Percentiles rank a stretch among this genome's conserved stretches.
Conservation (phyloP, 108 stramenopile species). For the Nitzschia sp. region DNA sequence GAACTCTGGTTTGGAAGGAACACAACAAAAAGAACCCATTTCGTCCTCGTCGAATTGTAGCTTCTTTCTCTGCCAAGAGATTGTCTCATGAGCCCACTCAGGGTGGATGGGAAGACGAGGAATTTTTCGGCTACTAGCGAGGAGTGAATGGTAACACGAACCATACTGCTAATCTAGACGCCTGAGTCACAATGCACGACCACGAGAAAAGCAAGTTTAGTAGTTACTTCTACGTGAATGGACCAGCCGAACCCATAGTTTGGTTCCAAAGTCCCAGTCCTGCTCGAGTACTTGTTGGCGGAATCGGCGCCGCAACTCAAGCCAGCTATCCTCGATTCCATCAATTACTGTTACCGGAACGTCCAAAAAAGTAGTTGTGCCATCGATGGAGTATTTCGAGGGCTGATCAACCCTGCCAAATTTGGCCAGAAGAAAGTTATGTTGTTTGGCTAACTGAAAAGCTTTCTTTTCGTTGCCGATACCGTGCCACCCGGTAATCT, state of each 20-base stretch:
- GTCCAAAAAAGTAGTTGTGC: no score
- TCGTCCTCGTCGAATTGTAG: neutral
- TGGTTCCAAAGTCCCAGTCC: neutral
- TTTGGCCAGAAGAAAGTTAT: conserved; percentile 17
- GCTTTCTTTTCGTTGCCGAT: conserved; percentile 20
- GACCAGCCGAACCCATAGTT: neutral
- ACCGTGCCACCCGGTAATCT: conserved; percentile 24
- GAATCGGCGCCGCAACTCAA: neutral
- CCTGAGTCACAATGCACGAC: no score
- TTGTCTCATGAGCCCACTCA: conserved; percentile 11
- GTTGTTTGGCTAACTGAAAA: conserved; percentile 14
- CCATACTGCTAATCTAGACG: no score
- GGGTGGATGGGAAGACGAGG: conserved; percentile 25
- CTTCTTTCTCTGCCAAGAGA: conserved; percentile 26
- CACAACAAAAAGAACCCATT: neutral
- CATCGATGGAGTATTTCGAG: neutral
- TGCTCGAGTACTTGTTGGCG: neutral
- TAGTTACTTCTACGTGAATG: no score
- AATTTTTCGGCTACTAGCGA: conserved; percentile 19
- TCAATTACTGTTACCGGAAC: neutral
- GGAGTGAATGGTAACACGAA: neutral
- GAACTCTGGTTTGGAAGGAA: conserved; percentile 14
- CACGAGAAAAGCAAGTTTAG: no score
- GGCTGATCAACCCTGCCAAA: neutral
- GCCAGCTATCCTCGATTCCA: neutral